Conservation (phyloP, 2,329 filamentous ascomycete species). For the Chaetoscypha palmicola region DNA sequence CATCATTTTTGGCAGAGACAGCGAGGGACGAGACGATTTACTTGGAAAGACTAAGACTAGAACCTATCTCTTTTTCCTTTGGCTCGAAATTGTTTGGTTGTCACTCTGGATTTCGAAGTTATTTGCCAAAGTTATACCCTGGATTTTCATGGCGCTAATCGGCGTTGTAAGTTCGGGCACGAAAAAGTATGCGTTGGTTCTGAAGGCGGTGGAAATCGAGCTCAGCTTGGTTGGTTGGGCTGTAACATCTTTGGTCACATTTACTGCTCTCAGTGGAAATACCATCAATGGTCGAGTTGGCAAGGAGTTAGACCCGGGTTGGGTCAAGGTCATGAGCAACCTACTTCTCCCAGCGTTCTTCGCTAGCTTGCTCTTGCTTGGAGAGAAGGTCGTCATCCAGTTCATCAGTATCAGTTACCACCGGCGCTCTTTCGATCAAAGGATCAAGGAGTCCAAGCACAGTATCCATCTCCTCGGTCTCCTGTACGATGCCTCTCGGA, state of each 20-base stretch:
- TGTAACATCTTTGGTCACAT: slow-evolving; percentile 54
- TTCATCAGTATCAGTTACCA: slow-evolving; percentile 82
- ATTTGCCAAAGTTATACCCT: slow-evolving; percentile 52
- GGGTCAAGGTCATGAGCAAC: slow-evolving; percentile 53
- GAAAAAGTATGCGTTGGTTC: slow-evolving; percentile 61
- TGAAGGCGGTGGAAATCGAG: slow-evolving; percentile 57
- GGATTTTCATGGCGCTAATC: slow-evolving; percentile 60
- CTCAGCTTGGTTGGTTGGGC: slow-evolving; percentile 65
- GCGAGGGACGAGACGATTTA: slow-evolving; percentile 21
- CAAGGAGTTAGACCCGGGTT: slow-evolving; percentile 31
- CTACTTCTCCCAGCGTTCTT: slow-evolving; percentile 62
- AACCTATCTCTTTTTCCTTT: slow-evolving; percentile 57
- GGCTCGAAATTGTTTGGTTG: slow-evolving; percentile 64
- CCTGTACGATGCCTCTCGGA: slow-evolving; percentile 83
- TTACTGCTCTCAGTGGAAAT: slow-evolving; percentile 45
- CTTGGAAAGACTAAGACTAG: slow-evolving; percentile 36
- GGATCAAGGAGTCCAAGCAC: slow-evolving; percentile 85
- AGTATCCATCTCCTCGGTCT: slow-evolving; percentile 74
- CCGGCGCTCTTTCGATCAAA: slow-evolving; percentile 71
- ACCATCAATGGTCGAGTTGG: slow-evolving; percentile 1
- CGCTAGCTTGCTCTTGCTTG: slow-evolving; percentile 62
- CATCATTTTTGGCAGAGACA: slow-evolving; percentile 35
- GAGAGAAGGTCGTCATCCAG: slow-evolving; percentile 73
- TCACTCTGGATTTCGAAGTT: slow-evolving; percentile 62
- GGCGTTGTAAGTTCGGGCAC: slow-evolving; percentile 64